Evolutionary conservation across 2,329 filamentous ascomycete species (phyloP), one percentile per base, ranked within the genome.

Genomic region (Hymenoscyphus linearis): DNA sequence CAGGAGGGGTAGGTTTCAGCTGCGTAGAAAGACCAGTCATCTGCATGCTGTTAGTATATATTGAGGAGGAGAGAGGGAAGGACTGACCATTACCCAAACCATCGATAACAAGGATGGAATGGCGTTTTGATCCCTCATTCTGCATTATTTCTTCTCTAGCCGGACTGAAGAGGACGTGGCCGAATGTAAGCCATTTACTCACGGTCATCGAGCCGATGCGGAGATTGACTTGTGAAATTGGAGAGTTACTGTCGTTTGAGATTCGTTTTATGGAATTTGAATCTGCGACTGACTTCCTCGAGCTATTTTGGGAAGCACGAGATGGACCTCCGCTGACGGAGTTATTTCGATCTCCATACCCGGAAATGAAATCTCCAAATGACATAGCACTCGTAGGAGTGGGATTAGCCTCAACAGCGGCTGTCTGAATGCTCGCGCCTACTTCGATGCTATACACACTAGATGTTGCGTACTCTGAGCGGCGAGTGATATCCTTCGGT

Each of bases 11-110:
- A 93, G 0, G 89, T 91, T 70, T 93, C 85, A 6, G 90, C 89
- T 22, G 89, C 89, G 68, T 92, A 93, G 73, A 91, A 93, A 0
- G 90, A 93, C 90, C 90, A 95, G 71, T 95, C 90, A 66, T 89
- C 86, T 73, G 57, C 54, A 26, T 37, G 9, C 56, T 54, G 68
- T 67, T 65, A 65, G 35, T 59, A 35, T 54, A 14, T 22, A 52
- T 3, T 35, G 5, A 22, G 27, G 31, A 57, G 22, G 37, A 40
- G 10, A 37, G 44, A 35, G 14, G 16, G 18, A 26, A 36, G 34
- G 26, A 68, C 68, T 64, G 68, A 77, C 76, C 75, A 70, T 92
- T 93, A n/a, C 90, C 90, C 34, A 95, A 85, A 4, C 90, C 90
- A 75, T 95, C 90, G 60, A 95, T 82, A 18, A 95, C 87, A 3